Base-by-base conservation (phyloP, 2,329 filamentous ascomycete species). In the Cordyceps militaris region DNA sequence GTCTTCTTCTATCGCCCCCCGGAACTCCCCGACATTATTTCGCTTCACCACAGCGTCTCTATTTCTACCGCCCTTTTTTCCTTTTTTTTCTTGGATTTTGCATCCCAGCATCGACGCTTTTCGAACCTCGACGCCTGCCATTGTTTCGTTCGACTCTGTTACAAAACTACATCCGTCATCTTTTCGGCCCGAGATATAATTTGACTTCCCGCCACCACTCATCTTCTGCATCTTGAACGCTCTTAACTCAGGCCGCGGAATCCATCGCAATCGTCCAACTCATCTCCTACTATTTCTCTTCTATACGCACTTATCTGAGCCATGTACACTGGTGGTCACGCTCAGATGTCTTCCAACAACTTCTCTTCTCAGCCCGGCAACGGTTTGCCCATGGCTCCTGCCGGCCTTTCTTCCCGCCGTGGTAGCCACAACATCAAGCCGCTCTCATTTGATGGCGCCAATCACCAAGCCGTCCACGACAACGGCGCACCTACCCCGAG, bases 271-370 rank as follows among this genome's bases (percentile, higher is more conserved):
- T 49, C 26, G 44, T 49, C 24, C 13, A 56, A 1, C 8, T 21
- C 10, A 19, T 21, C n/a, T 42, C 10, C 13, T 54, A 2, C n/a
- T 36, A 4, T 24, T 49, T 34, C 19, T 13, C 10, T 14, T 36
- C 10, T 28, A 40, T 28, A 57, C 34, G 19, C 10, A 56, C 36
- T 43, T 23, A 28, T 36, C 69, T 76, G 77, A 80, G 76, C 74
- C 66, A 87, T 95, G 87, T 88, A 96, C 93, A 87, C 93, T 84
- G 93, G 93, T 83, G 91, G 91, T 94, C 90, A 96, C 80, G 88
- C 91, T 94, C 91, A 95, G 83, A 97, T 97, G 93, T 89, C 91
- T 79, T 93, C 91, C 80, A 89, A 86, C 74, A 89, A 89, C 73
- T 77, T 82, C 72, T 80, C 87, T 73, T 79, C 83, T 70, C 55